Conservation (phyloP, 192 early-diverging fungal species). For the Podila epicladia region DNA sequence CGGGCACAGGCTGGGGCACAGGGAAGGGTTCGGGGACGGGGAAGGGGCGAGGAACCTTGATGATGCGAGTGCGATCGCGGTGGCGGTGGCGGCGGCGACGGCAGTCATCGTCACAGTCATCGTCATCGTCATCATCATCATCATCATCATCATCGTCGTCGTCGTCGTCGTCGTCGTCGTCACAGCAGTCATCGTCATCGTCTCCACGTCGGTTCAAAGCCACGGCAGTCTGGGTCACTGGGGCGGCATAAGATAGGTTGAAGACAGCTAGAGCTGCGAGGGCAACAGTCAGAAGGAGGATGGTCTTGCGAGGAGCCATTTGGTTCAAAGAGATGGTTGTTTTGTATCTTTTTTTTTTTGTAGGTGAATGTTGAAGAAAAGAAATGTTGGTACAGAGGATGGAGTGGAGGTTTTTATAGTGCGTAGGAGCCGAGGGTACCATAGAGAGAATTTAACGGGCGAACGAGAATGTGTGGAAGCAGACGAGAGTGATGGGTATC, state of each 20-base stretch:
- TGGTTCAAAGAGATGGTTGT: not conserved
- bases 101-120: slow-evolving; percentile 19
- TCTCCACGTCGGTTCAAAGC: slow-evolving; percentile 2
- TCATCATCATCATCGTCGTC: not conserved
- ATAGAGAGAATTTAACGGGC: too few relatives aligned
- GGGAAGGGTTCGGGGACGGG: slow-evolving; percentile 18
- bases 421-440: too few relatives aligned
- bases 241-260: slow-evolving; percentile 17
- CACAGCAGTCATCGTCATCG: not conserved
- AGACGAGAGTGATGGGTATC: too few relatives aligned
- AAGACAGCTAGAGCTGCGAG: slow-evolving; percentile 18
- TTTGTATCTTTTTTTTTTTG: not conserved
- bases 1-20: slow-evolving; percentile 10
- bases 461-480: too few relatives aligned
- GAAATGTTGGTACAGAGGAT: not conserved
- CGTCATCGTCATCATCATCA: not conserved
- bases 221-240: slow-evolving; percentile 15
- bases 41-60: slow-evolving; percentile 16
- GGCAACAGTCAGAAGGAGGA: slow-evolving; percentile 21
- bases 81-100: not conserved
- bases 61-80: not conserved
- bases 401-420: too few relatives aligned
- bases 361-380: not conserved
- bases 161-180: slow-evolving; percentile 1
- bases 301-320: slow-evolving; percentile 32